phyloP scores from a whole-genome alignment of 495 filamentous ascomycete species.

The Talaromyces adpressus region DNA sequence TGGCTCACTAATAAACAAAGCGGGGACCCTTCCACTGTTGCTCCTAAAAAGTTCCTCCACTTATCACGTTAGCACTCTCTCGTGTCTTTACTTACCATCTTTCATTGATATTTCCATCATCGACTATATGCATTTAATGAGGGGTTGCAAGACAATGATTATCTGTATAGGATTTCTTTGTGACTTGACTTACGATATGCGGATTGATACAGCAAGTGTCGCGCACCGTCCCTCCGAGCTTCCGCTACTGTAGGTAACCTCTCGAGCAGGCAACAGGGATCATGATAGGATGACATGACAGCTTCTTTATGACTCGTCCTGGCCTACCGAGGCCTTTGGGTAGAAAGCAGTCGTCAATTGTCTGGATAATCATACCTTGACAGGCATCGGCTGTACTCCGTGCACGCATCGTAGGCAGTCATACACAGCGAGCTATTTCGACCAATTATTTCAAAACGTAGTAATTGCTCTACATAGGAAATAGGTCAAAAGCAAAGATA shows the following conservation, averaged over 20 bases:
- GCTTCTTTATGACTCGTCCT: constrained; percentile 1
- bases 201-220: neutral
- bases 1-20: neutral
- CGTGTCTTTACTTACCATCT: too few species aligned
- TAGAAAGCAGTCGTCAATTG: neutral
- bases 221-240: neutral
- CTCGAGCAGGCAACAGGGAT: constrained; percentile 1
- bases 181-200: neutral
- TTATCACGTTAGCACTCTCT: neutral
- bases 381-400: neutral
- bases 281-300: neutral
- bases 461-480: neutral
- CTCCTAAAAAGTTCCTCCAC: neutral
- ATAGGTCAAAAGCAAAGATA: neutral
- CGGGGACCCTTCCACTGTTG: neutral
- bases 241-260: neutral
- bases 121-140: neutral
- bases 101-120: neutral
- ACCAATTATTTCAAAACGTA: neutral
- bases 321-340: neutral
- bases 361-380: neutral
- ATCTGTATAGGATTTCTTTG: neutral
- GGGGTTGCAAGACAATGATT: neutral
- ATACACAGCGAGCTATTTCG: neutral
- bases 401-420: neutral